These are phyloP conservation scores for Pseudohalonectria lignicola DNA, from an alignment of 2,329 filamentous ascomycete genomes.

Conservation along the genomic window DNA sequence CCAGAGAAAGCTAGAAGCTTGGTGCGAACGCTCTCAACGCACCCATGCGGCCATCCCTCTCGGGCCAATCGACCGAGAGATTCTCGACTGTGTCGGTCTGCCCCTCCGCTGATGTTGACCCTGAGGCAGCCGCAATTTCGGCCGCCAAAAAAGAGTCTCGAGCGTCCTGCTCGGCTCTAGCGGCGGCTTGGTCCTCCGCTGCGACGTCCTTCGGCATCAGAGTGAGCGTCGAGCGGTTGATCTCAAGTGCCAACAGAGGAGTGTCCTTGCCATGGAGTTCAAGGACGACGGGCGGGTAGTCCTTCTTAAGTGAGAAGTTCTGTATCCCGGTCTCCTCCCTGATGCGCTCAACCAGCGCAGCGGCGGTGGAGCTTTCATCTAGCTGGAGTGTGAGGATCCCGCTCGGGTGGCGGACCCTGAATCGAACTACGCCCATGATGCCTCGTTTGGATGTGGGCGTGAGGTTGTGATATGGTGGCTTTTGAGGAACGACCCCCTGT, in stretches of 20 bases:
- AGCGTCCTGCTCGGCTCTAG: background rate
- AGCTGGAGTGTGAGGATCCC: constrained; percentile 63
- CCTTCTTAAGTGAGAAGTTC: constrained; percentile 69
- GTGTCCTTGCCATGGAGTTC: constrained; percentile 39
- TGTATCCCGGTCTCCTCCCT: constrained; percentile 51
- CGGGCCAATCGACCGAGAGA: constrained; percentile 2
- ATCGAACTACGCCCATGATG: constrained; percentile 37
- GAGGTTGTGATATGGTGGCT: background rate
- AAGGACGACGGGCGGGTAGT: constrained; percentile 68
- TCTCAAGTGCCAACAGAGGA: constrained; percentile 30
- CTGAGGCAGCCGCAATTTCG: background rate
- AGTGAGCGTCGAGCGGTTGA: constrained; percentile 38
- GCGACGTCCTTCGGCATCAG: constrained; percentile 13
- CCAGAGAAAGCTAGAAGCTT: too few relatives aligned
- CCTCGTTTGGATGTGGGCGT: too few relatives aligned
- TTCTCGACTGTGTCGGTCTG: constrained; percentile 1
- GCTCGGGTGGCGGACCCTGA: constrained; percentile 64
- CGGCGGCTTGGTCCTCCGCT: background rate
- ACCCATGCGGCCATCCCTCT: constrained; percentile 4
- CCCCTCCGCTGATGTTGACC: background rate
- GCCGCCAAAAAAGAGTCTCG: background rate
- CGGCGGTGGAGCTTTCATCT: constrained; percentile 54
- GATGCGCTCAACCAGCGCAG: constrained; percentile 49
- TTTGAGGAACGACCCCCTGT: too few relatives aligned
- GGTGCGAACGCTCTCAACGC: too few relatives aligned